Base-by-base conservation (phyloP, 495 filamentous ascomycete species). In the Neurospora intermedia region DNA sequence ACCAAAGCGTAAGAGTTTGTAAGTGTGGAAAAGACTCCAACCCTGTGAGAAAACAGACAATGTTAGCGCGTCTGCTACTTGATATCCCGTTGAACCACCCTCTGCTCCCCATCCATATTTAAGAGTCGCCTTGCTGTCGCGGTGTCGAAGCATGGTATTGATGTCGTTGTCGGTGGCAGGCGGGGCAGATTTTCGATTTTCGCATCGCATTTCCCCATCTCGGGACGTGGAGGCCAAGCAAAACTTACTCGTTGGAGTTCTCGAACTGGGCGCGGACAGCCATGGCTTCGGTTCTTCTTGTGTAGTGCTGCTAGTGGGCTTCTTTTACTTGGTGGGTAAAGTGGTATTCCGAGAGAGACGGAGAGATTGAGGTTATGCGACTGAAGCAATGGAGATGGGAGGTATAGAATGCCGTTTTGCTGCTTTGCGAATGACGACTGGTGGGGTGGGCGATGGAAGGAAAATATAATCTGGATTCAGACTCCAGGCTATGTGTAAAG, bases 1-100 rank as follows among this genome's bases (percentile, higher is more conserved):
- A 97, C 93, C 75, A 99, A 84, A 74, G 93, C 92, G 82, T 96
- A 99, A 70, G 94, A 94, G 82, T 99, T 99, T 75, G 96, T 99
- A 77, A 99, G 90, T 74, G 93, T 97, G 66, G 94, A 84, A 80
- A 99, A 99, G 76, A 98, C 96, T 82, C 96, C 96, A 79, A 99
- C 94, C 82, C 95, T 98, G 78, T 62, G 54, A 18, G 27, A 35
- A 18, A 66, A 66, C 8, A 20, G 48, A 31, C 43, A 66, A 35
- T 35, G 54, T 66, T 27, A 66, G 54, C 54, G 35, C 13, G 13
- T 66, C 54, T 66, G 27, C 18, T 38, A 2, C 31, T 66, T 38
- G 13, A 16, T 18, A 66, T 66, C 54, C 54, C 15, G 13, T 16
- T 18, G 35, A 27, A 31, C 54, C 27, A 66, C 15, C 54, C 54